Conservation (phyloP, 2,329 filamentous ascomycete species). For the Phyllosticta paracitricarpa region DNA sequence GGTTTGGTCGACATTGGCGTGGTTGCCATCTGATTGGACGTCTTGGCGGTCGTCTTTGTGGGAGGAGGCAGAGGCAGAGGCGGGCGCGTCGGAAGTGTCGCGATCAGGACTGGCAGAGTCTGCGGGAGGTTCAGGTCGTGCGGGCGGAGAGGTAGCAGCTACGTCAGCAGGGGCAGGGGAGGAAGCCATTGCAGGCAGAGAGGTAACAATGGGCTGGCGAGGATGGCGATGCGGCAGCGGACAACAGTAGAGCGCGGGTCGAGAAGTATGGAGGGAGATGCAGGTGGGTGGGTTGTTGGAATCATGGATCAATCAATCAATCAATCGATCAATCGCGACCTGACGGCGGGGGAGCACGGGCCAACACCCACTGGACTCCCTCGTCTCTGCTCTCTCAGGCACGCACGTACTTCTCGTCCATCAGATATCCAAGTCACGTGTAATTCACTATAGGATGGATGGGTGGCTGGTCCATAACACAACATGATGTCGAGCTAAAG, state of each 20-base stretch:
- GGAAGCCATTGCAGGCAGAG: background rate
- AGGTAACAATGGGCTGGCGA: constrained; percentile 1
- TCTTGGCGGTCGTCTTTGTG: background rate
- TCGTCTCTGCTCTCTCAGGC: too few relatives aligned
- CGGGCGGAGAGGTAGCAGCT: background rate
- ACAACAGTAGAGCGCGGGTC: background rate
- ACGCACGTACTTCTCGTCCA: too few relatives aligned
- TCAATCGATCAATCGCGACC: too few relatives aligned
- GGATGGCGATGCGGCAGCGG: background rate
- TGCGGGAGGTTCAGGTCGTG: background rate
- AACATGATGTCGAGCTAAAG: background rate
- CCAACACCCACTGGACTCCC: too few relatives aligned
- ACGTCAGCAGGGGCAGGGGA: background rate
- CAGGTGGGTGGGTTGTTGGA: too few relatives aligned
- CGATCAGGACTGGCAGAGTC: background rate
- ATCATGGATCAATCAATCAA: background rate
- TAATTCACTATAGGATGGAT: too few relatives aligned
- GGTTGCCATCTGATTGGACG: background rate
- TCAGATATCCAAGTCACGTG: too few relatives aligned
- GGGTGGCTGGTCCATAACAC: background rate
- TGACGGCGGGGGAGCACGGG: too few relatives aligned
- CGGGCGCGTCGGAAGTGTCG: background rate
- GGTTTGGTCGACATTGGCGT: background rate
- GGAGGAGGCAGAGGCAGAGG: background rate
- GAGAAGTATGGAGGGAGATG: background rate